A percentile compares a stretch with the other conserved stretches of the same genome.
Evolutionary conservation across 169 alveolate species (phyloP).

Genomic region (Cryptosporidium sp.): DNA sequence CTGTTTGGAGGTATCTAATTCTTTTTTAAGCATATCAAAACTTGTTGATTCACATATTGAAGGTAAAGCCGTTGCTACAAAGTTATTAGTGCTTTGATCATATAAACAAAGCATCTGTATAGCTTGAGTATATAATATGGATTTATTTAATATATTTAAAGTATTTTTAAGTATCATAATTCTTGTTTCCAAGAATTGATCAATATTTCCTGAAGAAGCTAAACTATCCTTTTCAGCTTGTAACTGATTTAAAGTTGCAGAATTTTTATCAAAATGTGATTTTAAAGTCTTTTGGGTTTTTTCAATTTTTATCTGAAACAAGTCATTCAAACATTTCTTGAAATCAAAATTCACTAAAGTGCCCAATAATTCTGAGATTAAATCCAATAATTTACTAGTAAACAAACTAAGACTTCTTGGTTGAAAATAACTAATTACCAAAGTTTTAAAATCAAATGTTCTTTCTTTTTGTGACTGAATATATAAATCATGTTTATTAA

Average conservation of each 20-base stretch:
- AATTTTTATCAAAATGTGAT: neutral
- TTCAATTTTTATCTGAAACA: neutral
- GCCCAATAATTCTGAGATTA: neutral
- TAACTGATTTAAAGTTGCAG: neutral
- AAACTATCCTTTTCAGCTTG: neutral
- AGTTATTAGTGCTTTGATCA: neutral
- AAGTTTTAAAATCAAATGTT: neutral
- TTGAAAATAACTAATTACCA: neutral
- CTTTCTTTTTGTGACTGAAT: neutral
- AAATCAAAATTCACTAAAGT: neutral
- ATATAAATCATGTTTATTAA: neutral
- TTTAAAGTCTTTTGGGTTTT: slow-evolving; percentile 13
- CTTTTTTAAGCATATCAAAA: slow-evolving; percentile 10
- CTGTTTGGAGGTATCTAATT: neutral
- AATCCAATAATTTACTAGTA: neutral
- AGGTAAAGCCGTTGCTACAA: slow-evolving; percentile 5
- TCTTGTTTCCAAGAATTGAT: neutral
- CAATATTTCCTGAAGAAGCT: neutral
- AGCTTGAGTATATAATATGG: neutral
- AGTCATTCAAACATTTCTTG: neutral
- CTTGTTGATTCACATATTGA: neutral
- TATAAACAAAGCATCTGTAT: slow-evolving; percentile 20
- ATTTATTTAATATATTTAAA: slow-evolving; percentile 5
- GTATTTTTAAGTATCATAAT: slow-evolving; percentile 3
- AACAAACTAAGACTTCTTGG: slow-evolving; percentile 8